Evolutionary conservation across 768 basidiomycete genomes (phyloP).

Genomic region (Boletus rufocinnamomeus): DNA sequence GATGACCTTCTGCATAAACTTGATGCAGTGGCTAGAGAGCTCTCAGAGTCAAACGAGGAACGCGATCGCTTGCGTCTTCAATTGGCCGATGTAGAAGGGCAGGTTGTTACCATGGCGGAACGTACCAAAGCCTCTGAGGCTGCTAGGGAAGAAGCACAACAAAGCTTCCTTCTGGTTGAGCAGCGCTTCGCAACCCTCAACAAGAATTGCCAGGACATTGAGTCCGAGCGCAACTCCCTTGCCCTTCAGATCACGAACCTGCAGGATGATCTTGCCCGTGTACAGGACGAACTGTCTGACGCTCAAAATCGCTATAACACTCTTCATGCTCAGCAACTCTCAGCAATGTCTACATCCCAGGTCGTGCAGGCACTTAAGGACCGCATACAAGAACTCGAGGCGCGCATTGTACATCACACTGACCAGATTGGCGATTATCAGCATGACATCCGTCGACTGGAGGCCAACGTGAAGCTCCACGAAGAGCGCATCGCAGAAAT

Average conservation of each 20-base stretch:
- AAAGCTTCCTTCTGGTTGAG: constrained; percentile 32
- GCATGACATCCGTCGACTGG: constrained; percentile 75
- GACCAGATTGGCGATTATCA: constrained; percentile 79
- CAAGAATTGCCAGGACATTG: constrained; percentile 53
- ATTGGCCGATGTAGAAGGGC: constrained; percentile 38
- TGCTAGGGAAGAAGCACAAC: constrained; percentile 40
- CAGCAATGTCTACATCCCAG: constrained; percentile 58
- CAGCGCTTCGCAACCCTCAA: constrained; percentile 47
- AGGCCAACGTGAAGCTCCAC: constrained; percentile 70
- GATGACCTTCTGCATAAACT: constrained; percentile 35
- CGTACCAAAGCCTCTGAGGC: constrained; percentile 36
- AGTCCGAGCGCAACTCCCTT: constrained; percentile 68
- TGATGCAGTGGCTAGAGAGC: constrained; percentile 33
- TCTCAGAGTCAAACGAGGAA: constrained; percentile 37
- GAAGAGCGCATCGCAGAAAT: constrained; percentile 76
- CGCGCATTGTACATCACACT: constrained; percentile 61
- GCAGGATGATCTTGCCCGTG: constrained; percentile 54
- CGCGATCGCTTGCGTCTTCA: constrained; percentile 28
- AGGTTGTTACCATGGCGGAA: constrained; percentile 35
- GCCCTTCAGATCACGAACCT: constrained; percentile 64
- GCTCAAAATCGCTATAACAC: constrained; percentile 61
- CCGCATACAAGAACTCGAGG: constrained; percentile 71
- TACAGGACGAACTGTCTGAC: constrained; percentile 54
- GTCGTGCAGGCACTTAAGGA: constrained; percentile 55
- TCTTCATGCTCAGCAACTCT: constrained; percentile 68